These are phyloP conservation scores for Penicillium diatomitis DNA, from an alignment of 495 filamentous ascomycete species.

Conservation along the genomic window DNA sequence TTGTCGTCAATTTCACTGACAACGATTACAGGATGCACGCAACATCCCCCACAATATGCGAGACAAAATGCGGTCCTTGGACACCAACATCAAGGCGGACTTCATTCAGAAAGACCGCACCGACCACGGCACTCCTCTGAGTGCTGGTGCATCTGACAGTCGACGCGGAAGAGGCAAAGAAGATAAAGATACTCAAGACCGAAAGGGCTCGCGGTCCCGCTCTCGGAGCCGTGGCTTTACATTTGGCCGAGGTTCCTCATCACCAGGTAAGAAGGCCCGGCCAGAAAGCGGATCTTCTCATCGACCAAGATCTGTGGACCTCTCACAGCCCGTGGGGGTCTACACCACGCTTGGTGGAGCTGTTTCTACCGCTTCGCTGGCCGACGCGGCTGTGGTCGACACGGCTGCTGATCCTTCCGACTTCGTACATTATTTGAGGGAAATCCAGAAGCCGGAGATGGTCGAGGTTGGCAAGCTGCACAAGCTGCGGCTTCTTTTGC, in stretches of 20 bases:
- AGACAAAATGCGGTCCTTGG: conserved; percentile 84
- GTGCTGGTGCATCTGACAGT: conserved; percentile 26
- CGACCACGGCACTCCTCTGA: conserved; percentile 41
- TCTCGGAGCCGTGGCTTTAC: conserved; percentile 72
- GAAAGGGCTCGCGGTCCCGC: conserved; percentile 49
- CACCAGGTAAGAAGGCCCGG: conserved; percentile 48
- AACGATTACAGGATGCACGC: conserved; percentile 56
- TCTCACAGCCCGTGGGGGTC: conserved; percentile 35
- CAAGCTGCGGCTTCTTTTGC: conserved; percentile 80
- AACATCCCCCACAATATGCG: conserved; percentile 91
- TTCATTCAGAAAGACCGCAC: conserved; percentile 84
- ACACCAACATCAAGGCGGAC: conserved; percentile 84
- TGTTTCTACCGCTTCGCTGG: conserved; percentile 32
- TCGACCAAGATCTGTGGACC: conserved; percentile 36
- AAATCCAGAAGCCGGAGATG: conserved; percentile 66
- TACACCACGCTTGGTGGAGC: conserved; percentile 38
- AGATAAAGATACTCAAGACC: conserved; percentile 29
- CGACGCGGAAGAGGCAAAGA: conserved; percentile 37
- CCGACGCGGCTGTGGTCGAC: conserved; percentile 32
- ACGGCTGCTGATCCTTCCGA: conserved; percentile 58
- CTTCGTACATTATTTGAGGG: conserved; percentile 70
- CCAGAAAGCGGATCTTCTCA: conserved; percentile 33
- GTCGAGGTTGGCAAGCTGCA: conserved; percentile 91
- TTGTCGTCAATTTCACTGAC: conserved; percentile 21
- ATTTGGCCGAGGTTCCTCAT: conserved; percentile 51